phyloP scores from a whole-genome alignment of 345 rosid species.

The Mallotus nudiflorus region DNA sequence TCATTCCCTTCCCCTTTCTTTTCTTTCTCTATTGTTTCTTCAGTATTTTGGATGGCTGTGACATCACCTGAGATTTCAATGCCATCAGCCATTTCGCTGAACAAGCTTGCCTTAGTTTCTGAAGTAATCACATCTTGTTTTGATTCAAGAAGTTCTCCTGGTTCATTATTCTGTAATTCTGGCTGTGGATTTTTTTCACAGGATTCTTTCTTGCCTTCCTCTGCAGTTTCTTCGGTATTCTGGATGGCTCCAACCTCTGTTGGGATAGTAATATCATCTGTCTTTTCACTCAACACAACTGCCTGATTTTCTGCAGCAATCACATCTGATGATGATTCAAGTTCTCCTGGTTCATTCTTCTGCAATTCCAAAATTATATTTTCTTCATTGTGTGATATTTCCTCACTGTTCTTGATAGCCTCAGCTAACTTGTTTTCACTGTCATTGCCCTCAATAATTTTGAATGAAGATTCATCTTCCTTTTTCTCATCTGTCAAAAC shows the following conservation, averaged over 20 bases:
- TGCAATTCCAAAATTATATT: neutral
- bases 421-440: neutral
- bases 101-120: constrained; percentile 1
- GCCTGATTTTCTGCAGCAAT: neutral
- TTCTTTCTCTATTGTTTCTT: constrained; percentile 6
- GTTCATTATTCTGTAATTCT: neutral
- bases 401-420: neutral
- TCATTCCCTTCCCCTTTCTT: constrained; percentile 15
- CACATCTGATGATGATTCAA: neutral
- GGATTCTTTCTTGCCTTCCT: too few relatives aligned
- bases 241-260: neutral
- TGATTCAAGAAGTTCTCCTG: constrained; percentile 7
- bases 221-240: neutral
- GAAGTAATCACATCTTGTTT: neutral
- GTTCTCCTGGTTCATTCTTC: constrained; percentile 1
- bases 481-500: constrained; percentile 5
- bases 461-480: constrained; percentile 12
- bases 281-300: neutral
- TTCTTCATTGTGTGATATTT: constrained; percentile 19
- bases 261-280: neutral
- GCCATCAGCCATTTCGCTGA: constrained; percentile 5
- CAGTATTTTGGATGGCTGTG: constrained; percentile 8
- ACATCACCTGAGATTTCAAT: neutral
- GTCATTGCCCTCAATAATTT: neutral
- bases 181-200: too few relatives aligned